These are phyloP conservation scores for Ustilago esculenta DNA, from an alignment of 1,284 basidiomycete genomes.

Conservation along the genomic window DNA sequence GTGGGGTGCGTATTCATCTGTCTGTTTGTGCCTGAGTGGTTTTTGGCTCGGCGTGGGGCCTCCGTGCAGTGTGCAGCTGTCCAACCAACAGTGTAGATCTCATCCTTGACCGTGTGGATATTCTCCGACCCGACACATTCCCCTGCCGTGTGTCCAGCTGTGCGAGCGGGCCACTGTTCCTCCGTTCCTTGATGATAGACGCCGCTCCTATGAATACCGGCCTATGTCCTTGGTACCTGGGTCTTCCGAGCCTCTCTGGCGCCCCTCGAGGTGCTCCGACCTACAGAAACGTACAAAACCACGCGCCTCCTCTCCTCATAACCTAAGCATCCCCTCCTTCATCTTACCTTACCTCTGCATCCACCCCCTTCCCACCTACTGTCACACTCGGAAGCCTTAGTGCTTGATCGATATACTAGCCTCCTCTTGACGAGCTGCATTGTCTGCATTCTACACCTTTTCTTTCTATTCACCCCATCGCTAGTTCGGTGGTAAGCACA, in stretches of 20 bases:
- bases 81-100: slow-evolving; percentile 19
- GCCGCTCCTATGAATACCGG: neutral
- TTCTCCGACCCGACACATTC: slow-evolving; percentile 1
- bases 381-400: neutral
- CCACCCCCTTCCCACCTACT: neutral
- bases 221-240: no score
- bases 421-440: slow-evolving; percentile 6
- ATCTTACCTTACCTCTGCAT: neutral
- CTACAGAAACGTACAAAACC: slow-evolving; percentile 24
- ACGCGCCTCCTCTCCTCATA: neutral
- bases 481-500: slow-evolving; percentile 1
- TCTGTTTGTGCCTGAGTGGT: slow-evolving; percentile 20
- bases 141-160: neutral
- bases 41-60: neutral
- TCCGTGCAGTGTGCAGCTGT: slow-evolving; percentile 18
- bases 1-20: slow-evolving; percentile 4
- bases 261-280: neutral
- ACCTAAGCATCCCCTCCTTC: neutral
- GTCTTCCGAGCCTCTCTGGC: no score
- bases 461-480: neutral
- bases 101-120: neutral
- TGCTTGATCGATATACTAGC: neutral
- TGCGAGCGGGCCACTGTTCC: neutral
- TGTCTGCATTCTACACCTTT: slow-evolving; percentile 1
- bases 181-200: neutral